phyloP scores from a whole-genome alignment of 2,329 filamentous ascomycete genomes.

The Parastagonospora avenae region DNA sequence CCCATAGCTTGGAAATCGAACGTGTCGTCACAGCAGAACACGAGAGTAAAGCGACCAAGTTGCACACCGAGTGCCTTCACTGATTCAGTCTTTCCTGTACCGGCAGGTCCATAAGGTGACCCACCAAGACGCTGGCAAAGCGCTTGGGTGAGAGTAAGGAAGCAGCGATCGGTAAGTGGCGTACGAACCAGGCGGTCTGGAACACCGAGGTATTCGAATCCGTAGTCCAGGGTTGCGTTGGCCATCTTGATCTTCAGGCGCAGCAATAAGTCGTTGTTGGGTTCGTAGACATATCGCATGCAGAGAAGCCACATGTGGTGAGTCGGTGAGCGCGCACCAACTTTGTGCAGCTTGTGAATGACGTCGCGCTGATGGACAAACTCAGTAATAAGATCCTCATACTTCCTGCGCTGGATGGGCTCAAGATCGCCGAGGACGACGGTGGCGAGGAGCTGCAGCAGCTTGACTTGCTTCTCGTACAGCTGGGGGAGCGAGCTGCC shows the following conservation, averaged over 20 bases:
- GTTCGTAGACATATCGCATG: conserved; percentile 92
- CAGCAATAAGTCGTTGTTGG: conserved; percentile 79
- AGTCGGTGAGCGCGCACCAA: conserved; percentile 73
- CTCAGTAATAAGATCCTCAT: conserved; percentile 97
- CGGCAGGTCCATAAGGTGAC: conserved; percentile 94
- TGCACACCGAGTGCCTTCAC: conserved; percentile 97
- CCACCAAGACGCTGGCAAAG: conserved; percentile 93
- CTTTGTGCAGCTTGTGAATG: conserved; percentile 81
- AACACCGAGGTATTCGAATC: conserved; percentile 97
- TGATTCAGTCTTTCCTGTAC: conserved; percentile 98
- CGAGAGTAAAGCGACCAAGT: conserved; percentile 94
- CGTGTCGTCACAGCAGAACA: conserved; percentile 99
- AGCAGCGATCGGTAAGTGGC: conserved; percentile 95
- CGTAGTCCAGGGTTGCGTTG: conserved; percentile 92
- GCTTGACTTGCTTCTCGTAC: conserved; percentile 80
- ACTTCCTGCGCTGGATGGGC: conserved; percentile 88
- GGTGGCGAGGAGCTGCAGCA: conserved; percentile 83
- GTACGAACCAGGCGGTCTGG: conserved; percentile 95
- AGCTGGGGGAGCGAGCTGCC: conserved; percentile 72
- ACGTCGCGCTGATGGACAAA: conserved; percentile 97
- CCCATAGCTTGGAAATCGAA: conserved; percentile 99
- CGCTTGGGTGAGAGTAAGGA: conserved; percentile 95
- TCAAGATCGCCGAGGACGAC: conserved; percentile 91
- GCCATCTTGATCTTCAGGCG: conserved; percentile 94
- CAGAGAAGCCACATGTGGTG: conserved; percentile 94